Percentiles rank a stretch among this genome's conserved stretches.
phyloP scores from a whole-genome alignment of 768 basidiomycete genomes.

The Mycena floridula region DNA sequence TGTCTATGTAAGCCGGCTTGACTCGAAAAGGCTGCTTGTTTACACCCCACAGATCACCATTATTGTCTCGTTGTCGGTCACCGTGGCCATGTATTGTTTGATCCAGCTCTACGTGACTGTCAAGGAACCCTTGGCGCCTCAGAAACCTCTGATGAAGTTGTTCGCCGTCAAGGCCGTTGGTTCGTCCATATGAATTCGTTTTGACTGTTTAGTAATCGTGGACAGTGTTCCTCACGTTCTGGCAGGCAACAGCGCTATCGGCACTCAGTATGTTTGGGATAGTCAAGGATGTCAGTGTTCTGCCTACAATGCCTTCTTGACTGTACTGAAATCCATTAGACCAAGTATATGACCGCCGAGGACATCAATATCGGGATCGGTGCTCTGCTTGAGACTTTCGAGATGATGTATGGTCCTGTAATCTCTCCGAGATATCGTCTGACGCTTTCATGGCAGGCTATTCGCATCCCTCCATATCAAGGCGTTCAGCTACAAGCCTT shows the following conservation, averaged over 20 bases:
- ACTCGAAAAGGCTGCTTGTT: not conserved
- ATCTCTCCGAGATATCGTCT: too few species aligned
- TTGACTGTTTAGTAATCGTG: not conserved
- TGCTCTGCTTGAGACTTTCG: conserved; percentile 63
- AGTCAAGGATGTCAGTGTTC: conserved; percentile 50
- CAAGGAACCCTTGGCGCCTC: conserved; percentile 44
- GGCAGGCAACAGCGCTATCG: conserved; percentile 62
- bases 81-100: conserved; percentile 74
- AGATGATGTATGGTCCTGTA: conserved; percentile 59
- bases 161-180: conserved; percentile 72
- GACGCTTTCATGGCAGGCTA: conserved; percentile 41
- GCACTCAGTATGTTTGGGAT: conserved; percentile 50
- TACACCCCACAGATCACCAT: conserved; percentile 38
- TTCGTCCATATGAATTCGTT: conserved; percentile 20
- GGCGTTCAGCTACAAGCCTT: conserved; percentile 67
- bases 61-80: conserved; percentile 64
- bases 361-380: conserved; percentile 70
- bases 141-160: conserved; percentile 60
- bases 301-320: not conserved
- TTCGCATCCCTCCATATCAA: conserved; percentile 68
- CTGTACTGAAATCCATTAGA: conserved; percentile 24
- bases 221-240: conserved; percentile 68
- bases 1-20: conserved; percentile 39
- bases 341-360: conserved; percentile 63
- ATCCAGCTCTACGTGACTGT: conserved; percentile 65